A percentile compares a stretch with the other conserved stretches of the same genome.
Evolutionary conservation across 2,329 filamentous ascomycete genomes (phyloP).

Genomic region (Sclerotinia glacialis): DNA sequence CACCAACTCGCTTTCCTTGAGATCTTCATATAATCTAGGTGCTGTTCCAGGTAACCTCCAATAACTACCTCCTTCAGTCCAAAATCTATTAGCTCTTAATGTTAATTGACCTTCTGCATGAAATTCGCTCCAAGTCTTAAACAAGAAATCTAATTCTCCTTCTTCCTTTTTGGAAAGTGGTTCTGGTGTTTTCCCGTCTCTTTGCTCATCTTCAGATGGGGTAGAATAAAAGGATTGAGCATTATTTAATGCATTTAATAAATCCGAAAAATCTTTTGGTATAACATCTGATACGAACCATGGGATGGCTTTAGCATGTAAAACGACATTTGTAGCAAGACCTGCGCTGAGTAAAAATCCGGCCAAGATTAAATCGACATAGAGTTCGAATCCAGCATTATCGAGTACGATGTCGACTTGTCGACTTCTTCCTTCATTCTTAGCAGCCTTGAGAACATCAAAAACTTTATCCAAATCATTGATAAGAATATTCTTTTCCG

Average conservation of each 20-base stretch:
- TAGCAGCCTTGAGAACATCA: slow-evolving; percentile 61
- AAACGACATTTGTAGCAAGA: slow-evolving; percentile 79
- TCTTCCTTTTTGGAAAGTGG: slow-evolving; percentile 66
- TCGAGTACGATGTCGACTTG: slow-evolving; percentile 93
- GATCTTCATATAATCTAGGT: slow-evolving; percentile 67
- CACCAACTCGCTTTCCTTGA: slow-evolving; percentile 80
- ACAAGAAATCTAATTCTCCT: slow-evolving; percentile 69
- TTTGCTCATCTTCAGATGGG: slow-evolving; percentile 63
- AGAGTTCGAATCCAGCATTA: slow-evolving; percentile 96
- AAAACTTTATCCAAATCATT: slow-evolving; percentile 81
- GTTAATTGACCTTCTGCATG: slow-evolving; percentile 82
- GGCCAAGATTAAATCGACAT: slow-evolving; percentile 87
- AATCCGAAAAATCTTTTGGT: slow-evolving; percentile 77
- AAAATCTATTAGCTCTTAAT: slow-evolving; percentile 82
- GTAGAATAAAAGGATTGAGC: slow-evolving; percentile 77
- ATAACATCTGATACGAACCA: slow-evolving; percentile 98
- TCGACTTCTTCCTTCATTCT: slow-evolving; percentile 63
- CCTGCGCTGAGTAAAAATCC: slow-evolving; percentile 83
- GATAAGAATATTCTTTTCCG: slow-evolving; percentile 86
- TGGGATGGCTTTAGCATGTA: slow-evolving; percentile 92
- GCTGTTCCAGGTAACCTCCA: slow-evolving; percentile 77
- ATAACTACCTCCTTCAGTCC: slow-evolving; percentile 84
- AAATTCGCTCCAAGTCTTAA: slow-evolving; percentile 74
- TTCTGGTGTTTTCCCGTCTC: slow-evolving; percentile 55
- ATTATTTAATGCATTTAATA: slow-evolving; percentile 75